phyloP scores from a whole-genome alignment of 495 filamentous ascomycete species.

The Letharia lupina region DNA sequence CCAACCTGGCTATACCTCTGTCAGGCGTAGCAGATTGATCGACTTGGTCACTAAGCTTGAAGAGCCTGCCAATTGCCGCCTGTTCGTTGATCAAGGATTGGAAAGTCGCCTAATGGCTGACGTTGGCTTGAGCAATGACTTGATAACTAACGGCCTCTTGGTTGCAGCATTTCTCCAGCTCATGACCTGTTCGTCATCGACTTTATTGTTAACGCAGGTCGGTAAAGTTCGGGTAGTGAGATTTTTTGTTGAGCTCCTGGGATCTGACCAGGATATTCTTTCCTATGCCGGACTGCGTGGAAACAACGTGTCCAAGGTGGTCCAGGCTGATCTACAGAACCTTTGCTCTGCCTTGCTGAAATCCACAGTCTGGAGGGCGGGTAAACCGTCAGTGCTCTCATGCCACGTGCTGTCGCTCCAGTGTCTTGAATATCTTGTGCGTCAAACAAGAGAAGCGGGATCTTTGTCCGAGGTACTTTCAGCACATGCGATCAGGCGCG shows the following conservation, averaged over 20 bases:
- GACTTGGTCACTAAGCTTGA: slow-evolving; percentile 68
- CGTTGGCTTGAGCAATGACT: slow-evolving; percentile 28
- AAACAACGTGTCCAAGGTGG: slow-evolving; percentile 59
- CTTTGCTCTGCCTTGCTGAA: slow-evolving; percentile 43
- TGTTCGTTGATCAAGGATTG: slow-evolving; percentile 68
- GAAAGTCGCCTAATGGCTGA: slow-evolving; percentile 53
- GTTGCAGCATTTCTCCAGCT: slow-evolving; percentile 34
- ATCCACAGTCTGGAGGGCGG: slow-evolving; percentile 48
- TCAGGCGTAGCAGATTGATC: slow-evolving; percentile 46
- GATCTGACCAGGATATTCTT: slow-evolving; percentile 42
- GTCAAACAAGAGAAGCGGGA: slow-evolving; percentile 43
- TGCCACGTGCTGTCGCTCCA: slow-evolving; percentile 56
- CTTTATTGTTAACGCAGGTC: slow-evolving; percentile 44
- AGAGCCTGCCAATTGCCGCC: slow-evolving; percentile 54
- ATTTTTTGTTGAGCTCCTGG: slow-evolving; percentile 48
- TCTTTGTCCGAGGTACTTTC: slow-evolving; percentile 45
- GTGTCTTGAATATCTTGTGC: slow-evolving; percentile 52
- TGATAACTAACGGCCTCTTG: slow-evolving; percentile 29
- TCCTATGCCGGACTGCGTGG: slow-evolving; percentile 51
- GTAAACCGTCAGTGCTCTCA: slow-evolving; percentile 45
- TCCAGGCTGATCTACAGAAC: slow-evolving; percentile 43
- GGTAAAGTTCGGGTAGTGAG: slow-evolving; percentile 39
- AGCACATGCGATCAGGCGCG: slow-evolving; percentile 37
- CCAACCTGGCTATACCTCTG: slow-evolving; percentile 36
- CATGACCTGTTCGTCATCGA: slow-evolving; percentile 40